Conservation (phyloP, 2,329 filamentous ascomycete genomes). For the Biscogniauxia marginata region DNA sequence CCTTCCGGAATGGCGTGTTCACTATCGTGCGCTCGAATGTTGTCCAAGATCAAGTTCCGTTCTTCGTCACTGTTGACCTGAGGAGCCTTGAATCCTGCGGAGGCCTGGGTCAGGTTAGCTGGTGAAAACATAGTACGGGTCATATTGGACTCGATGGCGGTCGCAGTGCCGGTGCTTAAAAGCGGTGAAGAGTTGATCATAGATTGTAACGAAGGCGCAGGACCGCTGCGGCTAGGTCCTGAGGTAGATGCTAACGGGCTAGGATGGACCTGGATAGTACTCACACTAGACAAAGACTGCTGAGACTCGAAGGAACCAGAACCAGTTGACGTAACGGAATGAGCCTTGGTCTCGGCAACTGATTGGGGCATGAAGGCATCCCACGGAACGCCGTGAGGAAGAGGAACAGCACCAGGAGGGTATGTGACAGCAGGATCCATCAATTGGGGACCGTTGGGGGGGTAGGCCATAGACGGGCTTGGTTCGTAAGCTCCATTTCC, state of each 20-base stretch:
- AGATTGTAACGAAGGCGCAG: slow-evolving; percentile 66
- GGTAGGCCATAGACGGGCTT: slow-evolving; percentile 65
- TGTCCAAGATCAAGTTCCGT: slow-evolving; percentile 79
- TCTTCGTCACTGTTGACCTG: slow-evolving; percentile 84
- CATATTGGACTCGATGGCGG: slow-evolving; percentile 8
- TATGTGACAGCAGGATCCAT: slow-evolving; percentile 79
- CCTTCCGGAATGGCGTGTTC: slow-evolving; percentile 83
- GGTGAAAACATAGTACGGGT: slow-evolving; percentile 54
- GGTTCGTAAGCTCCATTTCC: slow-evolving; percentile 48
- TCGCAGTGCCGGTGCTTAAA: slow-evolving; percentile 60
- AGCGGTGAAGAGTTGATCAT: slow-evolving; percentile 70
- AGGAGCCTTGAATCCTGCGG: slow-evolving; percentile 68
- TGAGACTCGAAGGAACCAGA: slow-evolving; percentile 68
- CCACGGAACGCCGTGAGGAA: slow-evolving; percentile 83
- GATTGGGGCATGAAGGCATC: slow-evolving; percentile 78
- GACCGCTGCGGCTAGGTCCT: slow-evolving; percentile 58
- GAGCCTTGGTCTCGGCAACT: slow-evolving; percentile 69
- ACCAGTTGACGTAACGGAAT: slow-evolving; percentile 67
- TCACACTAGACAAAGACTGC: slow-evolving; percentile 59
- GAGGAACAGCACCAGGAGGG: slow-evolving; percentile 72
- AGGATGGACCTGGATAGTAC: slow-evolving; percentile 54
- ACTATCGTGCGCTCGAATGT: slow-evolving; percentile 76
- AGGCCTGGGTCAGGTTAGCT: slow-evolving; percentile 68
- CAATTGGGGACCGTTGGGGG: slow-evolving; percentile 67
- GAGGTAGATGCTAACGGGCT: slow-evolving; percentile 63